Percentiles rank a stretch among this genome's conserved stretches.
phyloP scores from a whole-genome alignment of 2,329 filamentous ascomycete genomes.

The Pseudocercospora crystallina region DNA sequence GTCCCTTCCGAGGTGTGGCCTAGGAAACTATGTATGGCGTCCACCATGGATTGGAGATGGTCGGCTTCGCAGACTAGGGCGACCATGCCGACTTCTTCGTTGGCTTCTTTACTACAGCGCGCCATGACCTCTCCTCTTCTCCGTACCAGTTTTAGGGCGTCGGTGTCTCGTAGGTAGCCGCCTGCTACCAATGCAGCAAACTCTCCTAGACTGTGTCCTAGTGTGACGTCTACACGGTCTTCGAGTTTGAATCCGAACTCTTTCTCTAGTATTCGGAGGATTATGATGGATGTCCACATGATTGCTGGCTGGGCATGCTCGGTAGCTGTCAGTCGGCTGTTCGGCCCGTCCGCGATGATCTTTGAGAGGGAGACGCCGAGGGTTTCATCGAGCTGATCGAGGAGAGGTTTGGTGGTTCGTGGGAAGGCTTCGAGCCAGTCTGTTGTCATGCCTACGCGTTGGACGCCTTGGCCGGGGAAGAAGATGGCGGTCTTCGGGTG shows the following conservation, averaged over 20 bases:
- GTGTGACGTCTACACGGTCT: conserved; percentile 73
- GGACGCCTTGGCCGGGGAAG: conserved; percentile 41
- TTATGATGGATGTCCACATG: conserved; percentile 90
- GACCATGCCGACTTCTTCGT: conserved; percentile 86
- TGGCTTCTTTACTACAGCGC: conserved; percentile 67
- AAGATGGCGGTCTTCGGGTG: conserved; percentile 39
- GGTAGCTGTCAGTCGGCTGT: conserved; percentile 73
- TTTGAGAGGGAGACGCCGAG: conserved; percentile 73
- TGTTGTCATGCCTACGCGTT: conserved; percentile 39
- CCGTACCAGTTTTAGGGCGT: conserved; percentile 75
- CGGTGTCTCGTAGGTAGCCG: conserved; percentile 73
- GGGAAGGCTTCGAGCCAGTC: conserved; percentile 89
- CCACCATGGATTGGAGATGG: conserved; percentile 68
- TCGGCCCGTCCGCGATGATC: conserved; percentile 78
- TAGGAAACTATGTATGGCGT: conserved; percentile 76
- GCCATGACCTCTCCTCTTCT: conserved; percentile 81
- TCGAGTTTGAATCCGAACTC: conserved; percentile 76
- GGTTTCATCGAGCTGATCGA: conserved; percentile 81
- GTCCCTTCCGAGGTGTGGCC: conserved; percentile 64
- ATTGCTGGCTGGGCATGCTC: conserved; percentile 92
- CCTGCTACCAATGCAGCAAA: conserved; percentile 87
- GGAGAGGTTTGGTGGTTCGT: conserved; percentile 67
- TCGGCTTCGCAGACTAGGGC: conserved; percentile 84
- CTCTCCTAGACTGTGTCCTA: conserved; percentile 90
- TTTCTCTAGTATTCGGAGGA: conserved; percentile 79